A percentile compares a stretch with the other conserved stretches of the same genome.
These are phyloP conservation scores for Coemansia sp. DNA, from an alignment of 192 early-diverging fungal genomes.

Conservation along the genomic window DNA sequence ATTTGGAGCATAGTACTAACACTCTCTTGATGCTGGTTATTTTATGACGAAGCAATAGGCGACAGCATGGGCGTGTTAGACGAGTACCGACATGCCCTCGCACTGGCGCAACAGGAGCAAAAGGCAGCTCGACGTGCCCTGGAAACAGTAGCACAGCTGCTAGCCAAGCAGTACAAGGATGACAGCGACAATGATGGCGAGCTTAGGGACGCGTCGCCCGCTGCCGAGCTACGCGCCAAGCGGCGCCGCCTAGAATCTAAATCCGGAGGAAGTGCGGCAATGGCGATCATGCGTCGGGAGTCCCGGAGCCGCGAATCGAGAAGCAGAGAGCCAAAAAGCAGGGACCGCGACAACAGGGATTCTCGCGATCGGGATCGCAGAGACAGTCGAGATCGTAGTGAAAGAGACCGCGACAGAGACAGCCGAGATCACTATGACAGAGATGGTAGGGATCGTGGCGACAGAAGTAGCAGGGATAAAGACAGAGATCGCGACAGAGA, in stretches of 20 bases:
- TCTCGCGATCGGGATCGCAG: background rate
- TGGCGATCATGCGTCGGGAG: constrained; percentile 1
- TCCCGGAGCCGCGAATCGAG: constrained; percentile 17
- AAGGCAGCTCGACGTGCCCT: constrained; percentile 22
- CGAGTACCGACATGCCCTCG: constrained; percentile 6
- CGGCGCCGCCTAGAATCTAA: constrained; percentile 15
- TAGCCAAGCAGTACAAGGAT: constrained; percentile 9
- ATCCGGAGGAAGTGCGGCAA: background rate
- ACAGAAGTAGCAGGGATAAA: constrained; percentile 9
- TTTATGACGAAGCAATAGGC: background rate
- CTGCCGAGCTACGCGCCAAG: constrained; percentile 5
- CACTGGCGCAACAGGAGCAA: constrained; percentile 29
- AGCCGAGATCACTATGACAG: constrained; percentile 1
- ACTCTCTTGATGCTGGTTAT: background rate
- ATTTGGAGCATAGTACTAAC: background rate
- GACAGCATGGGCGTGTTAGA: background rate
- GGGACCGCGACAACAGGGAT: constrained; percentile 2
- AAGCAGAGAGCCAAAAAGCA: background rate
- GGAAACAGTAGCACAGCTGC: constrained; percentile 19
- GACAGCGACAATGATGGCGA: constrained; percentile 4
- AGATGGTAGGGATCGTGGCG: background rate
- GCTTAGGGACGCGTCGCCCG: background rate
- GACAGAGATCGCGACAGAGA: constrained; percentile 16
- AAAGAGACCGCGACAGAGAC: constrained; percentile 7
- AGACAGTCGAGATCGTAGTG: constrained; percentile 1